Evolutionary conservation across 805 yeast genomes (phyloP).

Genomic region (Saturnispora halmiae): DNA sequence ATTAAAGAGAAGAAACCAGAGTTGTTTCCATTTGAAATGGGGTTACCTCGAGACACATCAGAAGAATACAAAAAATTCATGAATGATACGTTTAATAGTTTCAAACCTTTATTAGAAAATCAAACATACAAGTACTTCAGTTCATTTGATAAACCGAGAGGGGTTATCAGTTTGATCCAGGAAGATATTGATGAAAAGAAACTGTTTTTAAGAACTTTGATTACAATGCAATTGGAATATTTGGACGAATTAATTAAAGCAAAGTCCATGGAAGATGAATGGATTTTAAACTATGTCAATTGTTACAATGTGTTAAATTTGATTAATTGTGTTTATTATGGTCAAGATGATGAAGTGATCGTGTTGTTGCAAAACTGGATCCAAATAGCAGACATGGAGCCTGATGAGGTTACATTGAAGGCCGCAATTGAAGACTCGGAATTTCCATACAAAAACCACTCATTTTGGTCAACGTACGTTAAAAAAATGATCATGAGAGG

Average conservation of each 20-base stretch:
- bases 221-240: conserved; percentile 23
- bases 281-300: conserved; percentile 30
- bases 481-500: conserved; percentile 56
- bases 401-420: conserved; percentile 43
- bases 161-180: conserved; percentile 25
- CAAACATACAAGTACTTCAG: conserved; percentile 30
- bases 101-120: conserved; percentile 42
- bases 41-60: conserved; percentile 33
- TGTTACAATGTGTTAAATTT: conserved; percentile 48
- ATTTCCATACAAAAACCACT: conserved; percentile 38
- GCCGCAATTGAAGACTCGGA: conserved; percentile 34
- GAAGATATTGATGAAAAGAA: conserved; percentile 32
- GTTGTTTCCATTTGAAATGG: conserved; percentile 32
- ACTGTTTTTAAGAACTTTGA: conserved; percentile 27
- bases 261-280: conserved; percentile 20
- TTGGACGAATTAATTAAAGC: conserved; percentile 26
- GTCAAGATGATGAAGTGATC: conserved; percentile 34
- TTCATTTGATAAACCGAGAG: conserved; percentile 22
- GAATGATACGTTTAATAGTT: conserved; percentile 40
- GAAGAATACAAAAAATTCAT: conserved; percentile 39
- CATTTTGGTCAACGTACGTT: conserved; percentile 55
- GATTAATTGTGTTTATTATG: conserved; percentile 43
- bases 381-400: conserved; percentile 60
- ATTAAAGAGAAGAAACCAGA: conserved; percentile 15
- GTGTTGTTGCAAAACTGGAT: conserved; percentile 50